A percentile compares a stretch with the other conserved stretches of the same genome.
These are phyloP conservation scores for Diospyros lotus DNA, from an alignment of 148 eudicot genomes.

Conservation along the genomic window DNA sequence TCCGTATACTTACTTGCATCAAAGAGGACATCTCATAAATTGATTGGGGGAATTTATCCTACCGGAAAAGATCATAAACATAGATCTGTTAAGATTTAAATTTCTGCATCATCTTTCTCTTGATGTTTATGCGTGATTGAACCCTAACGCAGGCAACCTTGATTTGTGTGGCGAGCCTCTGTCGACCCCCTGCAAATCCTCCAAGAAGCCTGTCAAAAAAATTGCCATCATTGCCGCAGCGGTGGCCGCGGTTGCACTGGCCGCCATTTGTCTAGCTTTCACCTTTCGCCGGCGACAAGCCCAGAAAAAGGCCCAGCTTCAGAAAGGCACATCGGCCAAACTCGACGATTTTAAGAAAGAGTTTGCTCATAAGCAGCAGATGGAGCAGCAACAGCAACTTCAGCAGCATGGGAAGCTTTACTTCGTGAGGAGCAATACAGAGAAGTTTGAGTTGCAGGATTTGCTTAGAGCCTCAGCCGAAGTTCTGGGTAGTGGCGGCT, in stretches of 20 bases:
- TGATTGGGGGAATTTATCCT: too few species aligned
- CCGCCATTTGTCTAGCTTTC: not conserved
- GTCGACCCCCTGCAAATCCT: conserved; percentile 20
- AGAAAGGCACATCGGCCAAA: not conserved
- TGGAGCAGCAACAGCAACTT: not conserved
- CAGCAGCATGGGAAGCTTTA: conserved; percentile 40
- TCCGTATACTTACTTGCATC: too few species aligned
- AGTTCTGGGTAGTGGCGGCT: conserved; percentile 78
- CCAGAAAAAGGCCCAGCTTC: not conserved
- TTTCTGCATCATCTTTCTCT: too few species aligned
- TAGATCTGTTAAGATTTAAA: too few species aligned
- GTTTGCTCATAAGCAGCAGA: not conserved
- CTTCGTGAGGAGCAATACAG: conserved; percentile 50
- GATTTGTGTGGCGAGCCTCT: conserved; percentile 43
- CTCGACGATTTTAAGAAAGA: not conserved
- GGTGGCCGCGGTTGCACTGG: conserved; percentile 4
- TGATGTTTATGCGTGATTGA: too few species aligned
- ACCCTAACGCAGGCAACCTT: conserved; percentile 27
- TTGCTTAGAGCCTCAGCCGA: conserved; percentile 81
- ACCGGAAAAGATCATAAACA: too few species aligned
- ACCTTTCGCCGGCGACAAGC: not conserved
- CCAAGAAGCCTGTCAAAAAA: conserved; percentile 10
- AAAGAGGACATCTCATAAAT: too few species aligned
- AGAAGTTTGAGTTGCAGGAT: conserved; percentile 62
- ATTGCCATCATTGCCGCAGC: conserved; percentile 2